These are phyloP conservation scores for Sarocladium brachiariae DNA, from an alignment of 2,329 filamentous ascomycete genomes.

Conservation along the genomic window DNA sequence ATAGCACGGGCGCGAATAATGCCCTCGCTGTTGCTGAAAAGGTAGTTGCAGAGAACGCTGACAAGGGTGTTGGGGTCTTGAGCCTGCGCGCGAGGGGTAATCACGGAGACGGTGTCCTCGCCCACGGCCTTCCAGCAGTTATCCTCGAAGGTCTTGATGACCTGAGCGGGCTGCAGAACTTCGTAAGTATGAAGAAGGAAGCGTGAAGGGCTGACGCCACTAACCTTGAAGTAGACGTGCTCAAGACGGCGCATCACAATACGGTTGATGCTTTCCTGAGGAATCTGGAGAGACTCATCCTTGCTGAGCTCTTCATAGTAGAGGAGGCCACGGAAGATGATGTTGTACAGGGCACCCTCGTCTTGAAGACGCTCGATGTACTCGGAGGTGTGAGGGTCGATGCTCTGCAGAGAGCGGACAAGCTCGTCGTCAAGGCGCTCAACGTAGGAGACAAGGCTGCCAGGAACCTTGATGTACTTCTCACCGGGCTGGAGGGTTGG, in stretches of 20 bases:
- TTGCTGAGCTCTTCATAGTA: constrained; percentile 81
- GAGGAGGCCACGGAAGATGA: constrained; percentile 79
- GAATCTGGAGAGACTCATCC: constrained; percentile 61
- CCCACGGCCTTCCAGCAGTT: constrained; percentile 84
- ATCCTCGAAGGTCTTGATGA: constrained; percentile 89
- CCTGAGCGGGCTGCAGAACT: constrained; percentile 65
- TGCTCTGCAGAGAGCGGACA: constrained; percentile 90
- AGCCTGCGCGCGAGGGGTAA: constrained; percentile 66
- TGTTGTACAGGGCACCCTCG: constrained; percentile 84
- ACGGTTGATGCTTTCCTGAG: constrained; percentile 86
- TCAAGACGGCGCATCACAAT: constrained; percentile 90
- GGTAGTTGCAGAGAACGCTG: constrained; percentile 84
- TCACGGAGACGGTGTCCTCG: constrained; percentile 61
- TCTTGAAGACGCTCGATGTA: constrained; percentile 94
- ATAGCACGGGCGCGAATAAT: constrained; percentile 95
- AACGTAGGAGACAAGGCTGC: constrained; percentile 88
- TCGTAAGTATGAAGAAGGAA: constrained; percentile 12
- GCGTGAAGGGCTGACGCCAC: constrained; percentile 13
- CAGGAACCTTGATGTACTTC: constrained; percentile 82
- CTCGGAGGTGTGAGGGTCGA: constrained; percentile 96
- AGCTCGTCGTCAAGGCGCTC: constrained; percentile 97
- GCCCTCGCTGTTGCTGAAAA: constrained; percentile 89
- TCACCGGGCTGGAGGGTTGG: constrained; percentile 67
- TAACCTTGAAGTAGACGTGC: constrained; percentile 96
- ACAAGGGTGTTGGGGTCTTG: constrained; percentile 70